Evolutionary conservation across 352 stramenopile genomes (phyloP).

Genomic region (Thalassiosira hispida): DNA sequence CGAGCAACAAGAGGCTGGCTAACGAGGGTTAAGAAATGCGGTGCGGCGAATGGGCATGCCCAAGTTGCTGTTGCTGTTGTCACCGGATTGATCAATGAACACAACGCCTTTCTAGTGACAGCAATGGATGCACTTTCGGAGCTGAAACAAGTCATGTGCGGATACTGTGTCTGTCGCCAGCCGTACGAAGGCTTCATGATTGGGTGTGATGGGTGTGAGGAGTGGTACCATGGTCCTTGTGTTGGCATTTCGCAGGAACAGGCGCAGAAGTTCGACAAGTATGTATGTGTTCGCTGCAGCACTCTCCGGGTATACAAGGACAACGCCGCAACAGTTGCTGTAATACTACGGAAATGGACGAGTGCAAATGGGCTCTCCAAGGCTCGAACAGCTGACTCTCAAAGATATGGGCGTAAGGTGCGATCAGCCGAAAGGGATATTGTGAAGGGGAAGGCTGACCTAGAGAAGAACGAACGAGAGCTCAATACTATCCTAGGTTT

Average conservation of each 20-base stretch:
- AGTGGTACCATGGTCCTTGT: conserved; percentile 88
- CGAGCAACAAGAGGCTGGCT: conserved; percentile 61
- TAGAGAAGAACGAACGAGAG: conserved; percentile 56
- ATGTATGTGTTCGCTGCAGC: conserved; percentile 93
- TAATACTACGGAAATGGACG: conserved; percentile 86
- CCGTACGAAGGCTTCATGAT: conserved; percentile 90
- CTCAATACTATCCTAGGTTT: conserved; percentile 21
- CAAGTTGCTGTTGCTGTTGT: conserved; percentile 51
- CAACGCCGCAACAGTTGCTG: conserved; percentile 77
- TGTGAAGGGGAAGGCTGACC: conserved; percentile 57
- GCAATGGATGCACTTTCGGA: conserved; percentile 70
- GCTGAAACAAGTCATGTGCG: conserved; percentile 91
- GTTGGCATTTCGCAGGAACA: conserved; percentile 87
- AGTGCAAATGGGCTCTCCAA: conserved; percentile 88
- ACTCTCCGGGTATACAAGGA: conserved; percentile 89
- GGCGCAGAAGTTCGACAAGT: conserved; percentile 94
- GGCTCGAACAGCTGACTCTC: conserved; percentile 63
- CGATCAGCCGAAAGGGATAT: conserved; percentile 73
- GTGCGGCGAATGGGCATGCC: conserved; percentile 58
- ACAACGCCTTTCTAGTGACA: conserved; percentile 73
- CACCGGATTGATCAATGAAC: conserved; percentile 71
- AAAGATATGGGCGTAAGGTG: conserved; percentile 77
- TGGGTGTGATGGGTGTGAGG: conserved; percentile 86
- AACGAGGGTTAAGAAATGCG: conserved; percentile 69
- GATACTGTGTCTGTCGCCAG: conserved; percentile 87